These are phyloP conservation scores for Cytospora piceae DNA, from an alignment of 2,329 filamentous ascomycete genomes.

Conservation along the genomic window DNA sequence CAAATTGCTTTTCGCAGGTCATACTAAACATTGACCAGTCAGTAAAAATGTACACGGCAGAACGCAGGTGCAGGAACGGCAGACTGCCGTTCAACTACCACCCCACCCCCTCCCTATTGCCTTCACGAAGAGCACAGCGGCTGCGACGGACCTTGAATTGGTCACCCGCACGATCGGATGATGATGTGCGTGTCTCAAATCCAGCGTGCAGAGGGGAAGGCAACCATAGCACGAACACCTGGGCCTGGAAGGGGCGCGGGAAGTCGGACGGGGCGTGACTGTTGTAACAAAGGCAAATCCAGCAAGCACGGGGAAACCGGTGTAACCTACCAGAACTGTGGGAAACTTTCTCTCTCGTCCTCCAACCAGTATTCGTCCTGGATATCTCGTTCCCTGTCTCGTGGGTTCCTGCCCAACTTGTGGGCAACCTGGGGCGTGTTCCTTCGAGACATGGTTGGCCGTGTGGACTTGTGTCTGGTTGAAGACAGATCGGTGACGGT, in stretches of 20 bases:
- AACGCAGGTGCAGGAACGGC: conserved; percentile 41
- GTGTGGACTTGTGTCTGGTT: conserved; percentile 46
- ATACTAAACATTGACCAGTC: conserved; percentile 51
- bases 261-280: conserved; percentile 1
- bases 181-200: conserved; percentile 38
- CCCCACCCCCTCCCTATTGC: neutral
- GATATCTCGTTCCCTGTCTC: conserved; percentile 55
- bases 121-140: conserved; percentile 1
- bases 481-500: conserved; percentile 48
- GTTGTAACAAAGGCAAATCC: conserved; percentile 26
- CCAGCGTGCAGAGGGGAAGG: conserved; percentile 30
- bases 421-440: conserved; percentile 45
- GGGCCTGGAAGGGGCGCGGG: neutral
- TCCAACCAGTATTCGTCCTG: conserved; percentile 52
- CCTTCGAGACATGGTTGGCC: conserved; percentile 51
- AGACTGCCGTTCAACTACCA: neutral
- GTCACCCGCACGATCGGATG: conserved; percentile 40
- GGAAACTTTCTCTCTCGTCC: conserved; percentile 65
- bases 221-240: conserved; percentile 7
- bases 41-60: conserved; percentile 33
- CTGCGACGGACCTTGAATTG: neutral
- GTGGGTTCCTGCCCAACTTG: conserved; percentile 56
- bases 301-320: conserved; percentile 8
- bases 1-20: conserved; percentile 69
- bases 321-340: conserved; percentile 64